Percentiles rank a stretch among this genome's conserved stretches.
phyloP scores from a whole-genome alignment of 2,329 filamentous ascomycete species.

The Fusarium odoratissimum region DNA sequence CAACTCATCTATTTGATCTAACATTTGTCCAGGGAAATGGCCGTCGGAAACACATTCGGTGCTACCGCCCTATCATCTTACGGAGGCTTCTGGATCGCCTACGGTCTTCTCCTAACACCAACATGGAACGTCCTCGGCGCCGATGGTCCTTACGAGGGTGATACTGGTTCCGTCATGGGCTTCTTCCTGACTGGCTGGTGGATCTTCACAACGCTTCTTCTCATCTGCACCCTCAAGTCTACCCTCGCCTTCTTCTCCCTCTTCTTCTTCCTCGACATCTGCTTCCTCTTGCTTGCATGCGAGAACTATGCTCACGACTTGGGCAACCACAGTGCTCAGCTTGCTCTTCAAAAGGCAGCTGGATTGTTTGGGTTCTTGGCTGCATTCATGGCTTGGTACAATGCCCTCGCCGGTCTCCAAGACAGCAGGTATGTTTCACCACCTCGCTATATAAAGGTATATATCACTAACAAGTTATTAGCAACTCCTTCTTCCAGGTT shows the following conservation, averaged over 20 bases:
- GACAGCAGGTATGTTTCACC: conserved; percentile 69
- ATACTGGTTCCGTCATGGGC: conserved; percentile 69
- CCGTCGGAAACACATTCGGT: conserved; percentile 88
- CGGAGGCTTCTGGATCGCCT: conserved; percentile 85
- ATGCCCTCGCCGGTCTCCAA: conserved; percentile 83
- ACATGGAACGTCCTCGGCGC: conserved; percentile 68
- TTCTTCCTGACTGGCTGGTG: conserved; percentile 85
- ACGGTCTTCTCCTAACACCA: conserved; percentile 78
- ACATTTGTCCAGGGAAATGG: conserved; percentile 76
- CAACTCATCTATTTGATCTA: neutral
- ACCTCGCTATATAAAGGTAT: neutral
- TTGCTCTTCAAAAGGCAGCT: conserved; percentile 73
- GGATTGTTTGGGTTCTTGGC: conserved; percentile 84
- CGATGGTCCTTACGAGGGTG: conserved; percentile 59
- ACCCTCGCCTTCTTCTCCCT: conserved; percentile 82
- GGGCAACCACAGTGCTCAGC: conserved; percentile 58
- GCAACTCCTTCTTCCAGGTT: conserved; percentile 89
- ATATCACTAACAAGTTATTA: conserved; percentile 56
- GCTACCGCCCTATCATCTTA: conserved; percentile 84
- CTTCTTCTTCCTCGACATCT: conserved; percentile 80
- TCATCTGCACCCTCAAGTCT: conserved; percentile 80
- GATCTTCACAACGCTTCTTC: conserved; percentile 82
- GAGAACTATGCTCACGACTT: conserved; percentile 69
- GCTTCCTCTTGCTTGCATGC: conserved; percentile 78
- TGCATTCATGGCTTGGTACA: conserved; percentile 89